A percentile compares a stretch with the other conserved stretches of the same genome.
phyloP scores from a whole-genome alignment of 2,329 filamentous ascomycete genomes.

The Colletotrichum sp. region DNA sequence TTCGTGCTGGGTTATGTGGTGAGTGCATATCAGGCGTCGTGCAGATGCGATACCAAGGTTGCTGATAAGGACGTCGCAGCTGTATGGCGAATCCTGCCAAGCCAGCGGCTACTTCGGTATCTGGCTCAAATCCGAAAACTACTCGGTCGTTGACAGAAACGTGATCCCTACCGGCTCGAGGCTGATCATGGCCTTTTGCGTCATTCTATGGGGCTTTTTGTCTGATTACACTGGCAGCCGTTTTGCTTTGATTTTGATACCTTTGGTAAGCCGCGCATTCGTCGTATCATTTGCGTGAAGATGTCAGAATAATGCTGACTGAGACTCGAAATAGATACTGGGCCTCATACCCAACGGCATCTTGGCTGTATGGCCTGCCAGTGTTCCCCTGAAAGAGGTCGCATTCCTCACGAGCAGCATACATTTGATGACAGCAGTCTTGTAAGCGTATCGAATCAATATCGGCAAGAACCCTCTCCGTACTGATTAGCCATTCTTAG shows the following conservation, averaged over 20 bases:
- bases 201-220: conserved; percentile 25
- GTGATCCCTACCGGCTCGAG: conserved; percentile 27
- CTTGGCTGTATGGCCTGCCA: neutral
- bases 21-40: neutral
- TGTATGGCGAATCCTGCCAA: conserved; percentile 9
- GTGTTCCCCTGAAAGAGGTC: neutral
- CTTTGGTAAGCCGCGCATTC: neutral
- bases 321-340: neutral
- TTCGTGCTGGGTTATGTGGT: conserved; percentile 25
- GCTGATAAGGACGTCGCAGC: neutral
- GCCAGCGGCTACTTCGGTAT: conserved; percentile 23
- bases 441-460: neutral
- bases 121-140: conserved; percentile 28
- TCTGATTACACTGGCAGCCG: conserved; percentile 22
- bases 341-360: conserved; percentile 6
- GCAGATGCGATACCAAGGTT: neutral
- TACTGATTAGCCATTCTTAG: neutral
- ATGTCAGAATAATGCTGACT: neutral
- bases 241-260: neutral
- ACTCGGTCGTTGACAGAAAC: conserved; percentile 26
- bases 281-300: neutral
- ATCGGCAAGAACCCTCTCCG: rapidly evolving
- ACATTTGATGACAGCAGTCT: conserved; percentile 10
- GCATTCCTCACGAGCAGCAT: conserved; percentile 8
- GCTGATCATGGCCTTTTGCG: conserved; percentile 23